Evolutionary conservation across 768 basidiomycete species (phyloP), one percentile per base, ranked within the genome.

Genomic region (Mycena polygramma): DNA sequence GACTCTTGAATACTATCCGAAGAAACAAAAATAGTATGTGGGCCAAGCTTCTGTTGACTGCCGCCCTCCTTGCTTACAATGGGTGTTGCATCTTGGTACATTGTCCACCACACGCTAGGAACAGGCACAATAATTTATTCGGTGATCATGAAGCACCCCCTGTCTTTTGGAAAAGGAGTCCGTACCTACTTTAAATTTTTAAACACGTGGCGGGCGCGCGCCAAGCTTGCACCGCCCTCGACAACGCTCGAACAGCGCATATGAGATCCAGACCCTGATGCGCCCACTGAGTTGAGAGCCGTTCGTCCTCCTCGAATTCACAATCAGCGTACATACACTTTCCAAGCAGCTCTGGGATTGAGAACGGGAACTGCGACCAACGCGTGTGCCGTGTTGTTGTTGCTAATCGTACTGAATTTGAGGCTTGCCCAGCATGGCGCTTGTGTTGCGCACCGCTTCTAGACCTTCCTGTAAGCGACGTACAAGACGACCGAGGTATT

Each of bases 391-490:
- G 67, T 97, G 93, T 11, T 91, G 79, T 2, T 99, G 82, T 81
- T 99, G 98, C 72, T 99, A 97, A 78, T 99, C 98, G 76, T 99
- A 99, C 76, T 99, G 96, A 66, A 99, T 98, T 46, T 98, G 89
- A n/a, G 98, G 91, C 80, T 98, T 99, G 39, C 97, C 97, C 0
- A 98, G 88, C 0, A 99, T 97, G 8, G 98, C 99, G 48, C 90
- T 88, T 41, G 91, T 11, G 93, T 92, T 15, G 98, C 98, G 74
- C 96, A 95, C 76, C 99, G 98, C 80, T 99, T 99, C 83, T 99
- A 98, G 71, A 99, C 99, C 78, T 94, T 95, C 24, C 97, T 97
- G 77, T 97, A 99, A 0, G 96, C 88, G 5, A 96, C 91, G 76
- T 99, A 99, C 13, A 99, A 85, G 11, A 86, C 83, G 0, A 89